A percentile compares a stretch with the other conserved stretches of the same genome.
These are phyloP conservation scores for Corymbia calophylla DNA, from an alignment of 441 rosid genomes.

Conservation along the genomic window DNA sequence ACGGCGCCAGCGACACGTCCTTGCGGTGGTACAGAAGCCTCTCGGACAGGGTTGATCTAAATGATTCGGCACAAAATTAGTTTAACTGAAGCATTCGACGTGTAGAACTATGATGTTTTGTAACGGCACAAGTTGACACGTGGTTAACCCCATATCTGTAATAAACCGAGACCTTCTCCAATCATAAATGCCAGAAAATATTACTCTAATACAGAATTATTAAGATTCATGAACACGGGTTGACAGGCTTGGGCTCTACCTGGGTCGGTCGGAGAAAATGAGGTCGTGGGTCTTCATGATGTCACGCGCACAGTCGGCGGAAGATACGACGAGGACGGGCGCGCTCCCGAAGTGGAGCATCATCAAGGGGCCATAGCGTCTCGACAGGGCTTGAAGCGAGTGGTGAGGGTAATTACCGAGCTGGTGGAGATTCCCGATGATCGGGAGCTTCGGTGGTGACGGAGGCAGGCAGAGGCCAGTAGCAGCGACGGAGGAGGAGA, in stretches of 20 bases:
- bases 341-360: not conserved
- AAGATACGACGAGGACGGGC: not conserved
- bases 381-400: not conserved
- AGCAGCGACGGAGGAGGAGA: no score
- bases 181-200: not conserved
- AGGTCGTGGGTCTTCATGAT: not conserved
- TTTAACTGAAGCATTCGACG: no score
- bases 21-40: conserved; percentile 28
- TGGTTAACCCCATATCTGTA: no score
- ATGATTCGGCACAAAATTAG: not conserved
- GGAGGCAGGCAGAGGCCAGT: no score
- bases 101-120: no score
- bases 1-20: conserved; percentile 30
- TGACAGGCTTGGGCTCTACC: not conserved
- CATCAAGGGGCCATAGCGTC: not conserved
- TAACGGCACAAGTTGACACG: no score
- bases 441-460: no score
- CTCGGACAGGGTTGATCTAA: conserved; percentile 10
- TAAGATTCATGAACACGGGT: not conserved
- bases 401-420: no score
- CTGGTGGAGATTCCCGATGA: no score
- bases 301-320: not conserved
- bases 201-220: not conserved
- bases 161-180: not conserved
- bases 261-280: not conserved